These are phyloP conservation scores for Chaetoscypha palmicola DNA, from an alignment of 2,329 filamentous ascomycete species.

Conservation along the genomic window DNA sequence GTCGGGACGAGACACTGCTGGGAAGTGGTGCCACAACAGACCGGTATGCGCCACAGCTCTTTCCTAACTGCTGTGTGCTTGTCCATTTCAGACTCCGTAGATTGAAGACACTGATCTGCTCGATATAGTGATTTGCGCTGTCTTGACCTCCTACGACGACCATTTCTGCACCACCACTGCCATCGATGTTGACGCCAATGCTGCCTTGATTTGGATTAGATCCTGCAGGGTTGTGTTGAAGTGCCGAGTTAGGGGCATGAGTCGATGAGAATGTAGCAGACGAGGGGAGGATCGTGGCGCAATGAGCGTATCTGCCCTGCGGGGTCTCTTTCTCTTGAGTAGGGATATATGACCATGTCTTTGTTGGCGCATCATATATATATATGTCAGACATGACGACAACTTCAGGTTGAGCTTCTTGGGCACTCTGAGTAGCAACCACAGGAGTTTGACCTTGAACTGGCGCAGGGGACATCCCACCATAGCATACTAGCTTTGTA, in stretches of 20 bases:
- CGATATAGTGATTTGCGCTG: conserved; percentile 96
- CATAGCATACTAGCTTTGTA: conserved; percentile 95
- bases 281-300: conserved; percentile 85
- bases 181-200: conserved; percentile 83
- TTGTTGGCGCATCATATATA: conserved; percentile 80
- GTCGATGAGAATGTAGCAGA: conserved; percentile 80
- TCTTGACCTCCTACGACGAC: conserved; percentile 95
- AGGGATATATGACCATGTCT: conserved; percentile 77
- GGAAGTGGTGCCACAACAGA: conserved; percentile 86
- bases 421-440: conserved; percentile 36
- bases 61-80: conserved; percentile 75
- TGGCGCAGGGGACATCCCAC: conserved; percentile 83
- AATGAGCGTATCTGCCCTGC: conserved; percentile 93
- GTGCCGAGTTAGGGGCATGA: conserved; percentile 74
- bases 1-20: conserved; percentile 54
- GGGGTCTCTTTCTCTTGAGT: conserved; percentile 64
- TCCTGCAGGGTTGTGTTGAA: conserved; percentile 81
- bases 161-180: conserved; percentile 91
- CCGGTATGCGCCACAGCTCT: conserved; percentile 92
- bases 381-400: conserved; percentile 98
- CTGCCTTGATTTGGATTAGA: conserved; percentile 80
- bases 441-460: conserved; percentile 35
- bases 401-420: conserved; percentile 73
- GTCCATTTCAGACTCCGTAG: conserved; percentile 93
- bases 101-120: conserved; percentile 98